These are phyloP conservation scores for Starmerella vitae DNA, from an alignment of 805 yeast species.

Conservation along the genomic window DNA sequence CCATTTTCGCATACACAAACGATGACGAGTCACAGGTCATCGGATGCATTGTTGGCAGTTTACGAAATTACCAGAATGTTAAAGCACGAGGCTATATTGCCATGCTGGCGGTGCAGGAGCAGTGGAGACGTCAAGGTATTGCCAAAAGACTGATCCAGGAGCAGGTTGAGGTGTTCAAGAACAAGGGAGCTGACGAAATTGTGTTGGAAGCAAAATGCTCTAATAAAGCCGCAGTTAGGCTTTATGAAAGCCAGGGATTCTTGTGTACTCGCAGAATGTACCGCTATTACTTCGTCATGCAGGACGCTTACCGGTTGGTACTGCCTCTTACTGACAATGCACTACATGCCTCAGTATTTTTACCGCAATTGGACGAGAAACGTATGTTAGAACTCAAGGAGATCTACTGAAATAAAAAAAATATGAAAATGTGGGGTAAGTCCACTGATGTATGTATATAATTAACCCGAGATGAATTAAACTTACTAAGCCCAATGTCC, in stretches of 20 bases:
- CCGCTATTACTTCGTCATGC: constrained; percentile 80
- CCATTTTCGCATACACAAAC: constrained; percentile 39
- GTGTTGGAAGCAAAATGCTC: constrained; percentile 83
- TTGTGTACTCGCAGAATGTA: constrained; percentile 60
- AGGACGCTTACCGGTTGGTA: constrained; percentile 80
- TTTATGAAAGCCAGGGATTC: constrained; percentile 69
- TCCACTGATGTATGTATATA: not conserved
- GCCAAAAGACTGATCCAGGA: constrained; percentile 57
- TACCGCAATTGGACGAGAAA: constrained; percentile 13
- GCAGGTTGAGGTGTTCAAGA: constrained; percentile 52
- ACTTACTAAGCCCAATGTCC: too few relatives aligned
- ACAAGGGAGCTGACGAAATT: constrained; percentile 69
- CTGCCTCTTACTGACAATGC: constrained; percentile 61
- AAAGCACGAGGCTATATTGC: constrained; percentile 86
- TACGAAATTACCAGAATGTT: constrained; percentile 59
- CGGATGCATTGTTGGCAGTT: constrained; percentile 79
- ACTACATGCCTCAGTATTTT: constrained; percentile 25
- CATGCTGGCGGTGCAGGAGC: constrained; percentile 75
- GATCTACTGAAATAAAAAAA: not conserved
- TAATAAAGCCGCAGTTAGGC: constrained; percentile 51
- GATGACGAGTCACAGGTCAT: constrained; percentile 27
- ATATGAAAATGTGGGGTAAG: not conserved
- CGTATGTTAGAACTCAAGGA: constrained; percentile 6
- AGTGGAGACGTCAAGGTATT: constrained; percentile 63
- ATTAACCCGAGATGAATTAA: too few relatives aligned